Evolutionary conservation across 2,329 filamentous ascomycete species (phyloP), one percentile per base, ranked within the genome.

Genomic region (Cylindrodendrum hubeiense): DNA sequence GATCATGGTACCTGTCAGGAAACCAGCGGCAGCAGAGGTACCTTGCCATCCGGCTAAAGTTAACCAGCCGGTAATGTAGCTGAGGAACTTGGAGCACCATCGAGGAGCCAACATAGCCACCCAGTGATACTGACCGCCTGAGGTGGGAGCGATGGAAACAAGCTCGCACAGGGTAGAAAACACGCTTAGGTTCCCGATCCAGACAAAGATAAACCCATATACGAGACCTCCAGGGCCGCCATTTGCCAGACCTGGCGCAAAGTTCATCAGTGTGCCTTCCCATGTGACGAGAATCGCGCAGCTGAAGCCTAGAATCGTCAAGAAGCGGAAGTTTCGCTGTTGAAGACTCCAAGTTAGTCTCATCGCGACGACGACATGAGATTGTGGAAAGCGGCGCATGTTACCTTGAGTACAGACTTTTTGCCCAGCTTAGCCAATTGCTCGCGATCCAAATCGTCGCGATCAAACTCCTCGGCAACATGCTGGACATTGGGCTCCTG

Each of bases 131-230:
- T 49, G 46, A 3, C 46, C 46, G 10, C 46, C 46, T 4, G 46
- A 57, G 2, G 54, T 57, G 13, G 54, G 54, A 22, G 54, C 54
- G 21, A 57, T 57, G 13, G 54, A 57, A 10, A 57, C 54, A 17
- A 57, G 54, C 43, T 57, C 54, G 26, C 54, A 57, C 5, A 57
- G 54, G 15, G n/a, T 22, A 19, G 54, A 57, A 26, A 57, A 57
- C 24, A 57, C 43, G 41, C 54, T 46, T 24, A 57, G 68, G 0
- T 81, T 86, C 12, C 80, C 81, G 19, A 75, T 69, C 82, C 83
- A 85, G 34, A 83, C 81, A 63, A 86, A 80, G 34, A 86, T 78
- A 72, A 82, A 86, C 41, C 83, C 83, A 65, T 84, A 86, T n/a
- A 86, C 71, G 12, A 84, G 75, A 3, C 84, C 83, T 2, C 39